phyloP scores from a whole-genome alignment of 2,329 filamentous ascomycete genomes.

The Cadophora luteo-olivacea region DNA sequence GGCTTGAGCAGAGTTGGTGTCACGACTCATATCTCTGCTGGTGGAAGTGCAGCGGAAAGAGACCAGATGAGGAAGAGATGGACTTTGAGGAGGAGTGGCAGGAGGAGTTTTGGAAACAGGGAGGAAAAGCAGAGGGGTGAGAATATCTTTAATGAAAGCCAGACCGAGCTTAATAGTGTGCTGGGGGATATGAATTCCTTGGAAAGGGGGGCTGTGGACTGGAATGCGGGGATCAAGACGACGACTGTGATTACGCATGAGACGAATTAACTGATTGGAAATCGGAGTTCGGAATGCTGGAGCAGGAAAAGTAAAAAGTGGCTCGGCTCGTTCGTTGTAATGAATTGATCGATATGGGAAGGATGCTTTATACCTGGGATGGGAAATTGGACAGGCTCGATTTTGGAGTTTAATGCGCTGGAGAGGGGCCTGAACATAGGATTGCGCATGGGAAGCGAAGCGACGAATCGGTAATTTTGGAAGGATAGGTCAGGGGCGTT shows the following conservation, averaged over 20 bases:
- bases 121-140: conserved; percentile 7
- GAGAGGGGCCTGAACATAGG: no score
- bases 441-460: no score
- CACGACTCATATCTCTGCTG: conserved; percentile 37
- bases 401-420: no score
- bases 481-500: no score
- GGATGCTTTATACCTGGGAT: no score
- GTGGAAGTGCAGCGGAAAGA: conserved; percentile 22
- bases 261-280: neutral
- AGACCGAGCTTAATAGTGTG: conserved; percentile 30
- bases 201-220: conserved; percentile 20
- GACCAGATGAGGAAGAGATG: conserved; percentile 23
- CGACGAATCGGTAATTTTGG: no score
- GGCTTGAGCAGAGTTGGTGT: conserved; percentile 36
- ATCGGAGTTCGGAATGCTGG: no score
- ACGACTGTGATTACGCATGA: conserved; percentile 29
- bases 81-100: conserved; percentile 5
- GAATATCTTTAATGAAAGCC: conserved; percentile 35
- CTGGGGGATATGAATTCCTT: neutral
- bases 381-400: no score
- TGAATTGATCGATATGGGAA: no score
- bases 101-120: conserved; percentile 4
- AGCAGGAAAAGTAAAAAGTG: no score
- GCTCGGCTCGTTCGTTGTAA: no score
- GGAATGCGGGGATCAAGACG: conserved; percentile 30